A percentile compares a stretch with the other conserved stretches of the same genome.
Conservation (phyloP, 2,329 filamentous ascomycete species). For the Coniella lustricola region DNA sequence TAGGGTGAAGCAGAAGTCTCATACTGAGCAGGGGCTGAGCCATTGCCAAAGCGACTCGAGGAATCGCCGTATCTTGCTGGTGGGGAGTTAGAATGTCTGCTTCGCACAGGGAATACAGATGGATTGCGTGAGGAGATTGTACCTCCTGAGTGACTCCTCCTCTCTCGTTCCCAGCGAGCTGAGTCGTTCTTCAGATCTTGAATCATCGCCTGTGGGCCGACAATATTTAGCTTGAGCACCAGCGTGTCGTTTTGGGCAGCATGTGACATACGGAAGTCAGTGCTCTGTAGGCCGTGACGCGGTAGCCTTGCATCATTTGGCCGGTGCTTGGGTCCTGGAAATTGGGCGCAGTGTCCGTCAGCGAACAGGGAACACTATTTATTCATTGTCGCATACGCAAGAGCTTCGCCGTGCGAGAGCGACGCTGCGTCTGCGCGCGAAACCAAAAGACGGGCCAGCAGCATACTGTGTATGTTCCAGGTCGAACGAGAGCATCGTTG, state of each 20-base stretch:
- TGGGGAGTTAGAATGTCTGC: constrained; percentile 48
- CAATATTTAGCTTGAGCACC: not conserved
- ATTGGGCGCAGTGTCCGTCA: not conserved
- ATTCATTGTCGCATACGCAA: not conserved
- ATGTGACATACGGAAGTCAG: constrained; percentile 60
- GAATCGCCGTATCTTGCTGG: constrained; percentile 52
- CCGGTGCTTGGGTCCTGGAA: constrained; percentile 39
- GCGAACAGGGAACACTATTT: not conserved
- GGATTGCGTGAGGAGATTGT: constrained; percentile 46
- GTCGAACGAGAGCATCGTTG: constrained; percentile 73
- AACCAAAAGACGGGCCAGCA: constrained; percentile 18
- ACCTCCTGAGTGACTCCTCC: constrained; percentile 52
- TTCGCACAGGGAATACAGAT: constrained; percentile 39
- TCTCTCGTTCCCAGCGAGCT: constrained; percentile 54
- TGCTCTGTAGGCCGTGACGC: constrained; percentile 72
- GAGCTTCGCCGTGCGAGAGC: not conserved
- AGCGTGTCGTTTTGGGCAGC: not conserved
- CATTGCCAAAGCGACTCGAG: constrained; percentile 28
- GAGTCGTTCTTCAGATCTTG: constrained; percentile 57
- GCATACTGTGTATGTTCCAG: constrained; percentile 65
- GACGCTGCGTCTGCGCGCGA: not conserved
- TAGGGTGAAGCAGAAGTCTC: constrained; percentile 10
- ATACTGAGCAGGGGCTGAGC: constrained; percentile 20
- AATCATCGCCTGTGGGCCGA: constrained; percentile 49
- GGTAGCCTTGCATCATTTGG: constrained; percentile 63